Conservation (phyloP, 768 basidiomycete genomes). For the Cyclocybe cylindracea region DNA sequence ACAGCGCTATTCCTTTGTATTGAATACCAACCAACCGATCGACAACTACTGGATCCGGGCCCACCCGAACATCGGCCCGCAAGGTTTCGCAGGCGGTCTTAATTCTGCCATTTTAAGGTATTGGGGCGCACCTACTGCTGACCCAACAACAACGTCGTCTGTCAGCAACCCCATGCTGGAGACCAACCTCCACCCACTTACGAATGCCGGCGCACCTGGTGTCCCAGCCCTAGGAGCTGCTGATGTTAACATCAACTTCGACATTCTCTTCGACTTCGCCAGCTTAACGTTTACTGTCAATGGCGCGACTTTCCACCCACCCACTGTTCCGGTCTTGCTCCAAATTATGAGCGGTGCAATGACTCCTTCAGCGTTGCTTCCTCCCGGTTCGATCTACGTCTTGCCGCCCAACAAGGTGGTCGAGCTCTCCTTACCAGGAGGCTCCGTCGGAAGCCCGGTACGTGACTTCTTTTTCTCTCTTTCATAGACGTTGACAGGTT, state of each 20-base stretch:
- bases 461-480: conserved; percentile 8
- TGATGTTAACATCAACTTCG: conserved; percentile 35
- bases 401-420: conserved; percentile 45
- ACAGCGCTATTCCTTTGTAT: conserved; percentile 46
- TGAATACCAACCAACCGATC: conserved; percentile 35
- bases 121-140: conserved; percentile 33
- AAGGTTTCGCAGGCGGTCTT: conserved; percentile 31
- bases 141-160: conserved; percentile 39
- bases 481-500: neutral
- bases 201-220: conserved; percentile 31
- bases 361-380: conserved; percentile 35
- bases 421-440: conserved; percentile 48
- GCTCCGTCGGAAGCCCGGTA: conserved; percentile 33
- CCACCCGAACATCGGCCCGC: conserved; percentile 27
- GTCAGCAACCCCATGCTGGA: conserved; percentile 33
- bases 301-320: conserved; percentile 33
- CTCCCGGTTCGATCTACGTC: conserved; percentile 41
- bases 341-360: conserved; percentile 42
- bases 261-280: conserved; percentile 24
- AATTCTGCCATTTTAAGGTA: conserved; percentile 61
- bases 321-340: conserved; percentile 44
- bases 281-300: conserved; percentile 30
- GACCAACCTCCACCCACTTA: conserved; percentile 33
- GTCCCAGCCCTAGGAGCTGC: conserved; percentile 33
- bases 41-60: conserved; percentile 49